Base-by-base conservation (phyloP, 768 basidiomycete genomes). In the Udeniomyces megalosporus region DNA sequence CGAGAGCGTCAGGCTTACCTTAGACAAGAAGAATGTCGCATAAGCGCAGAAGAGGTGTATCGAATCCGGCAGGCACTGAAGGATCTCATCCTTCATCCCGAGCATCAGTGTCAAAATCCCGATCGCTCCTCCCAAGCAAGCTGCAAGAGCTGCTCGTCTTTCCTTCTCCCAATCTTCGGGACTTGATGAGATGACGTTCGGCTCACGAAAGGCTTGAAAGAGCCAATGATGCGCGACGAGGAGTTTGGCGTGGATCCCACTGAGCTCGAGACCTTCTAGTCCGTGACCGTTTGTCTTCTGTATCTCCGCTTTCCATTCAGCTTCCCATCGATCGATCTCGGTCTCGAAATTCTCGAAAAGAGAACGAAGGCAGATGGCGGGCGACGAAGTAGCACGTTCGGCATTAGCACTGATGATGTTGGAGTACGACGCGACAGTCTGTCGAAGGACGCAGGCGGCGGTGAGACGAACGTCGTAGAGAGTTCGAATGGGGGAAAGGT, bases 141-240 rank as follows among this genome's bases (percentile, higher is more conserved):
- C 52, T 2, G 52, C 52, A n/a, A 61, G 46, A 0, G 60, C 60
- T 15, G 42, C 52, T 20, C 60, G 52, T 31, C 60, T 38, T 26
- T 61, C 60, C 29, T 29, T 34, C 52, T 61, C 60, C 44, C 51
- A 55, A 14, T 61, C 52, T 12, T 61, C 60, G 10, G 45, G 52
- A 61, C 7, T 42, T 32, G 2, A 34, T 15, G 31, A 22, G 52
- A 6, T n/a, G n/a, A n/a, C n/a, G n/a, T n/a, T n/a, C n/a, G 60
- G 60, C 38, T 46, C 44, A 7, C 60, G 60, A 20, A 52, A 61
- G 1, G 60, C 60, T 29, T 53, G 60, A 34, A 45, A 61, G 8
- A 61, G 45, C 60, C 60, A 61, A 24, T 61, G 60, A 32, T 61
- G 60, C 2, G 60, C 60, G 60, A 61, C 38, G 38, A 42, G 38